Percentiles rank a stretch among this genome's conserved stretches.
Conservation (phyloP, 1,139 yeast species). For the Kurtzmaniella quercitrusa region DNA sequence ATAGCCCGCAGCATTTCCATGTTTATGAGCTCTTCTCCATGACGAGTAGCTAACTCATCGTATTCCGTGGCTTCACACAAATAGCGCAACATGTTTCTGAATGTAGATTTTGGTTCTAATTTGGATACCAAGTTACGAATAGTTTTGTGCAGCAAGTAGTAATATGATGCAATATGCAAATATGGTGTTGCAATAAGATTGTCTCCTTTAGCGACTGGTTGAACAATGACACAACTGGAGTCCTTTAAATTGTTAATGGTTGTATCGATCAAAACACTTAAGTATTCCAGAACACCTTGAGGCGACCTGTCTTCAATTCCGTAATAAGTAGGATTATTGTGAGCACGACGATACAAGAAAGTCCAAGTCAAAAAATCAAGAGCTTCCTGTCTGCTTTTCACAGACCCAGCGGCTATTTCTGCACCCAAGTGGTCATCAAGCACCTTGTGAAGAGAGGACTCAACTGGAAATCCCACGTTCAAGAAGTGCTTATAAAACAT, state of each 20-base stretch:
- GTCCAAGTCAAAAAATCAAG: conserved; percentile 95
- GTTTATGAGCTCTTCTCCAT: conserved; percentile 91
- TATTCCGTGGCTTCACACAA: conserved; percentile 83
- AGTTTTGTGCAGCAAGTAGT: conserved; percentile 90
- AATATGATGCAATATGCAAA: conserved; percentile 82
- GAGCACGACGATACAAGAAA: conserved; percentile 86
- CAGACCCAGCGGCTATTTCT: conserved; percentile 87
- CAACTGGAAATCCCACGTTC: conserved; percentile 96
- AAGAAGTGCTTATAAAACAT: conserved; percentile 90
- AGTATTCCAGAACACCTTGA: conserved; percentile 65
- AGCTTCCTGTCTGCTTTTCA: conserved; percentile 79
- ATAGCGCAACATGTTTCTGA: conserved; percentile 68
- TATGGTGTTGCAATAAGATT: conserved; percentile 69
- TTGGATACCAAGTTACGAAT: conserved; percentile 62
- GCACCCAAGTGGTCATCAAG: conserved; percentile 96
- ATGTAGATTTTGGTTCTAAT: conserved; percentile 47
- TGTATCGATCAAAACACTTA: conserved; percentile 68
- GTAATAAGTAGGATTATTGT: conserved; percentile 92
- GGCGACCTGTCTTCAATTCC: conserved; percentile 72
- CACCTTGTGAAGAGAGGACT: conserved; percentile 88
- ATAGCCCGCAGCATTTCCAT: conserved; percentile 82
- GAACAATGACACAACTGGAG: conserved; percentile 61
- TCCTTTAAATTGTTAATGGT: conserved; percentile 66
- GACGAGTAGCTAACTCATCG: conserved; percentile 90
- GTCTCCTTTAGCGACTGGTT: conserved; percentile 35